These are phyloP conservation scores for Tephrocybe sp. DNA, from an alignment of 768 basidiomycete genomes.

Conservation along the genomic window DNA sequence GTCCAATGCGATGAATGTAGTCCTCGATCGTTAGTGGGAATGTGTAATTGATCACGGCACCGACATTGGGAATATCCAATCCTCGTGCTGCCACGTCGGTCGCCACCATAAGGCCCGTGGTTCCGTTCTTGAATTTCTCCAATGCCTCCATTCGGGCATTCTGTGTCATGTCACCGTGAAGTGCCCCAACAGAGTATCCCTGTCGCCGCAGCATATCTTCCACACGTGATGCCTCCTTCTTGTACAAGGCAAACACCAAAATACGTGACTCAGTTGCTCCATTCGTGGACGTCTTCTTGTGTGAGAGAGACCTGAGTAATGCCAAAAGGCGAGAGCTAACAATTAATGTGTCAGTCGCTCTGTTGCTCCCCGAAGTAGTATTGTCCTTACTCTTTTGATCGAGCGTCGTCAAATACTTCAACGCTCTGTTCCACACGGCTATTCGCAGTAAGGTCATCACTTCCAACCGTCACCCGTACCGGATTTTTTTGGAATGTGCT, in stretches of 20 bases:
- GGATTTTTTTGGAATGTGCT: slow-evolving; percentile 83
- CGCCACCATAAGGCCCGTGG: slow-evolving; percentile 81
- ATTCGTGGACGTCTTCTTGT: slow-evolving; percentile 58
- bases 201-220: slow-evolving; percentile 72
- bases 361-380: slow-evolving; percentile 21
- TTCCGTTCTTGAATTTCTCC: slow-evolving; percentile 81
- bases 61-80: slow-evolving; percentile 95
- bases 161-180: slow-evolving; percentile 93
- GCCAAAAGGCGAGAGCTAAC: slow-evolving; percentile 59
- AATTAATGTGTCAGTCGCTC: not conserved
- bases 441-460: slow-evolving; percentile 93
- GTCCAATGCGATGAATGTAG: slow-evolving; percentile 87
- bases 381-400: slow-evolving; percentile 73
- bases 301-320: slow-evolving; percentile 51
- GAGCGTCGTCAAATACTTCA: slow-evolving; percentile 85
- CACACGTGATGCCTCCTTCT: slow-evolving; percentile 93
- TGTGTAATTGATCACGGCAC: slow-evolving; percentile 93
- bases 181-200: slow-evolving; percentile 73
- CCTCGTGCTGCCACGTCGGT: slow-evolving; percentile 98
- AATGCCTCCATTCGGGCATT: slow-evolving; percentile 79
- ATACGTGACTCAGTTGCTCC: slow-evolving; percentile 61
- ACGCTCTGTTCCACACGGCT: slow-evolving; percentile 88
- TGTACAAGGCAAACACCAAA: slow-evolving; percentile 94
- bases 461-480: slow-evolving; percentile 89
- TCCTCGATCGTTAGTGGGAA: slow-evolving; percentile 96